A percentile compares a stretch with the other conserved stretches of the same genome.
These are phyloP conservation scores for Triangularia verruculosa DNA, from an alignment of 2,329 filamentous ascomycete genomes.

Conservation along the genomic window DNA sequence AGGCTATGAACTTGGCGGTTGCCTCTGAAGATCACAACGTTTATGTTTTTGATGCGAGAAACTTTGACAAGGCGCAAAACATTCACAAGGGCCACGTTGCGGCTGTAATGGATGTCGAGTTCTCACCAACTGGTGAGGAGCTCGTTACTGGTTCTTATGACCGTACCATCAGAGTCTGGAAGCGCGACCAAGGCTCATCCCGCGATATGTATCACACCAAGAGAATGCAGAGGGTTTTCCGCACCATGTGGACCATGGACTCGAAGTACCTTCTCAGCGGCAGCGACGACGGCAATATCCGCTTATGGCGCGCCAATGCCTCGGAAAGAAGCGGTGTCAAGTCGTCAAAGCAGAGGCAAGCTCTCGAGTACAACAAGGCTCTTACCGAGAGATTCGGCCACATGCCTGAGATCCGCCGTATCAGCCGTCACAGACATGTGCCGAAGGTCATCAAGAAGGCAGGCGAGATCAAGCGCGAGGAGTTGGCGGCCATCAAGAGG, in stretches of 20 bases:
- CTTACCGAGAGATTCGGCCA: slow-evolving; percentile 81
- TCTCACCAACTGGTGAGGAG: slow-evolving; percentile 90
- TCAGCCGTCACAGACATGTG: slow-evolving; percentile 85
- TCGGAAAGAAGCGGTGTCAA: slow-evolving; percentile 82
- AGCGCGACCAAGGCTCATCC: slow-evolving; percentile 74
- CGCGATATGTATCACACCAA: slow-evolving; percentile 97
- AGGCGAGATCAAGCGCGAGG: slow-evolving; percentile 87
- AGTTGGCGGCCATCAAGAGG: slow-evolving; percentile 82
- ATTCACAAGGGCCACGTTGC: slow-evolving; percentile 84
- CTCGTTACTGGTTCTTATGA: slow-evolving; percentile 88
- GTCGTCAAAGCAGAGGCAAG: slow-evolving; percentile 77
- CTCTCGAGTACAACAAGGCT: slow-evolving; percentile 87
- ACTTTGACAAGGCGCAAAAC: slow-evolving; percentile 82
- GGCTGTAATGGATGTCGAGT: slow-evolving; percentile 96
- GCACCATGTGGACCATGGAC: slow-evolving; percentile 81
- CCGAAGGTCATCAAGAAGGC: slow-evolving; percentile 96
- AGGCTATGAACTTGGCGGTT: slow-evolving; percentile 67
- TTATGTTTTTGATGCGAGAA: slow-evolving; percentile 91
- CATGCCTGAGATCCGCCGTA: slow-evolving; percentile 93
- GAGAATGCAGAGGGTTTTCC: slow-evolving; percentile 77
- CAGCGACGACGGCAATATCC: slow-evolving; percentile 66
- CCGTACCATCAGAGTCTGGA: slow-evolving; percentile 83
- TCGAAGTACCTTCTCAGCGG: slow-evolving; percentile 86
- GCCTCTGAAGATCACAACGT: slow-evolving; percentile 94
- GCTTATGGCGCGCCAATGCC: slow-evolving; percentile 86